Evolutionary conservation across 495 filamentous ascomycete genomes (phyloP), one percentile per base, ranked within the genome.

Genomic region (Chaetomium tenue): DNA sequence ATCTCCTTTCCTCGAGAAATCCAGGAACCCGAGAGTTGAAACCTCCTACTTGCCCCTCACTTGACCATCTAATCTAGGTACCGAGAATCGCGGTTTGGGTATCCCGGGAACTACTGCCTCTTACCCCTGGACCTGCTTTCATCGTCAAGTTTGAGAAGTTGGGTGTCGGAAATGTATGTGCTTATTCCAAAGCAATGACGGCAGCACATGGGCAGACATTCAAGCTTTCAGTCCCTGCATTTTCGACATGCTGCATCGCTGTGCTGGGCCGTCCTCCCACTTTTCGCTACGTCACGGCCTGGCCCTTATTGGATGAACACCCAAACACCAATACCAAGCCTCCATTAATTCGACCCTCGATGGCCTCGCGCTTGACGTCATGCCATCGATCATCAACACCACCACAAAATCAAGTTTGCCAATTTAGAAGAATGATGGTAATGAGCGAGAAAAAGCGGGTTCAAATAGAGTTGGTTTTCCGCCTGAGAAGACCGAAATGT

Each of bases 301-400:
- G 37, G 0, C 58, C 16, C 44, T 37, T 61, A 74, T 74, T 75
- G 71, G 73, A 53, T 25, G 62, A 58, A 28, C 23, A 28, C 40
- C 15, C 61, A 46, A 58, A 50, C 60, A 59, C 26, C 51, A 28
- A 6, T 30, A 15, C 51, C 16, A 63, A 64, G 63, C 70, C 63
- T 63, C 62, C 55, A 61, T 63, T 65, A 48, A 18, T 46, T 50
- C 50, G 12, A 51, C 46, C 44, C 26, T 23, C 7, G 18, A 60
- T 50, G 48, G 54, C 55, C 37, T 66, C 52, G 47, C 42, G 16
- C 60, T 70, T 74, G 74, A 76, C 74, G 74, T 76, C 74, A 76
- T 69, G 52, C 18, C 30, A 55, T 50, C 57, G 66, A 76, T 74
- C 69, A 20, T 18, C 23, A 44, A 28, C 40, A 22, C 23, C 18